Evolutionary conservation across 306 rosid genomes (phyloP).

Genomic region (Carpinus fangiana): DNA sequence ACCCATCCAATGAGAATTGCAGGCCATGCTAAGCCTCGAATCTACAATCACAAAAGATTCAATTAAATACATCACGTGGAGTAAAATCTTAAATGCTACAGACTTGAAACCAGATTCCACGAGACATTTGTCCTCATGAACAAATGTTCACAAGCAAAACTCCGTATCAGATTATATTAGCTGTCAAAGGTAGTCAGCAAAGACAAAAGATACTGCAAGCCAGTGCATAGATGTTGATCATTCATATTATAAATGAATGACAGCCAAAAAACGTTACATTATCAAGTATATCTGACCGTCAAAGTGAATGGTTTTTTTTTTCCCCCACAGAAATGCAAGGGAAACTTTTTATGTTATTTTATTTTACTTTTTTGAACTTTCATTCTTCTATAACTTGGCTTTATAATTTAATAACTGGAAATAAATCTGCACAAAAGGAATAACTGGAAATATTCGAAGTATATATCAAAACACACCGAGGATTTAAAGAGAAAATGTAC

Average conservation of each 20-base stretch:
- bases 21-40: constrained; percentile 74
- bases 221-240: not conserved
- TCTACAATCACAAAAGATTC: constrained; percentile 36
- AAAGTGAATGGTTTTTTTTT: not conserved
- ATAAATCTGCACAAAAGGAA: not conserved
- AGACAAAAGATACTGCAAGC: not conserved
- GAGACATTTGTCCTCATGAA: not conserved
- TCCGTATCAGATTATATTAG: not conserved
- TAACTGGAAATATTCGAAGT: not conserved
- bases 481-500: constrained; percentile 38
- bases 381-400: not conserved
- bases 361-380: not conserved
- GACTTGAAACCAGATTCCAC: not conserved
- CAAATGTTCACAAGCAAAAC: not conserved
- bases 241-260: not conserved
- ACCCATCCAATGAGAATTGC: constrained; percentile 70
- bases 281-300: not conserved
- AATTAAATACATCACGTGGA: constrained; percentile 19
- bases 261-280: too few species aligned
- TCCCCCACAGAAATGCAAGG: not conserved
- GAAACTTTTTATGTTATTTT: not conserved
- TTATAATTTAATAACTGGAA: not conserved
- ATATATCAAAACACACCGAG: not conserved
- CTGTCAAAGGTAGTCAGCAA: not conserved
- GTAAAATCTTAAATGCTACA: not conserved